These are phyloP conservation scores for Boletus rubropictus DNA, from an alignment of 768 basidiomycete genomes.

Conservation along the genomic window DNA sequence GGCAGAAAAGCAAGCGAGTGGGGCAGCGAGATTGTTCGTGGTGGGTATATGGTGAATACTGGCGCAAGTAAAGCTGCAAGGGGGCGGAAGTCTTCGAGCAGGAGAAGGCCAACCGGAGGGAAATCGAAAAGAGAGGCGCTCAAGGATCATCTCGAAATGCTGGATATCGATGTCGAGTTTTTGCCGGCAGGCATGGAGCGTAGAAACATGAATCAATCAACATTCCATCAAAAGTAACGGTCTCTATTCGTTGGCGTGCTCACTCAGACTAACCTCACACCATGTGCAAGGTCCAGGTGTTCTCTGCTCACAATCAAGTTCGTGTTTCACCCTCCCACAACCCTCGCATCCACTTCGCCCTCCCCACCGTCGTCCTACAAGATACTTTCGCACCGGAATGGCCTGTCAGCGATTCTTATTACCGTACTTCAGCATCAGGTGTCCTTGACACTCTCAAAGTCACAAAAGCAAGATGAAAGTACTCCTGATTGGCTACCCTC, in stretches of 20 bases:
- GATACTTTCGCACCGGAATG: conserved; percentile 62
- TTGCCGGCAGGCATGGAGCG: conserved; percentile 81
- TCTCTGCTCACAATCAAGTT: conserved; percentile 71
- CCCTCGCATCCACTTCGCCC: conserved; percentile 36
- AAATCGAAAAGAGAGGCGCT: conserved; percentile 58
- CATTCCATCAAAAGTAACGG: conserved; percentile 75
- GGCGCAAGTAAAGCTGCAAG: conserved; percentile 14
- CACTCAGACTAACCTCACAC: conserved; percentile 10
- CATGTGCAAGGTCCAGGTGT: conserved; percentile 50
- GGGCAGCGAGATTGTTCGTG: conserved; percentile 63
- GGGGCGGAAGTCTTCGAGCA: conserved; percentile 17
- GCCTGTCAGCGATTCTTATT: conserved; percentile 43
- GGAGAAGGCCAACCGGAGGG: conserved; percentile 31
- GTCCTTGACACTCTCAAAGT: conserved; percentile 16
- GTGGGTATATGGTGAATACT: conserved; percentile 42
- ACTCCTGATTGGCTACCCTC: conserved; percentile 51
- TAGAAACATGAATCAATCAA: conserved; percentile 71
- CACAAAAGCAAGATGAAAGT: conserved; percentile 43
- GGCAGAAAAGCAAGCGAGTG: conserved; percentile 69
- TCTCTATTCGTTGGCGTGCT: conserved; percentile 9
- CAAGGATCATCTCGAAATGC: conserved; percentile 58
- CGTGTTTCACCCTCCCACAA: conserved; percentile 54
- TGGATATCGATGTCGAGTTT: conserved; percentile 70
- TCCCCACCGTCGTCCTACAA: conserved; percentile 38
- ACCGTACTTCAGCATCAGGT: conserved; percentile 44